Evolutionary conservation across 2,329 filamentous ascomycete genomes (phyloP), one percentile per base, ranked within the genome.

Genomic region (Falciphora oryzae): DNA sequence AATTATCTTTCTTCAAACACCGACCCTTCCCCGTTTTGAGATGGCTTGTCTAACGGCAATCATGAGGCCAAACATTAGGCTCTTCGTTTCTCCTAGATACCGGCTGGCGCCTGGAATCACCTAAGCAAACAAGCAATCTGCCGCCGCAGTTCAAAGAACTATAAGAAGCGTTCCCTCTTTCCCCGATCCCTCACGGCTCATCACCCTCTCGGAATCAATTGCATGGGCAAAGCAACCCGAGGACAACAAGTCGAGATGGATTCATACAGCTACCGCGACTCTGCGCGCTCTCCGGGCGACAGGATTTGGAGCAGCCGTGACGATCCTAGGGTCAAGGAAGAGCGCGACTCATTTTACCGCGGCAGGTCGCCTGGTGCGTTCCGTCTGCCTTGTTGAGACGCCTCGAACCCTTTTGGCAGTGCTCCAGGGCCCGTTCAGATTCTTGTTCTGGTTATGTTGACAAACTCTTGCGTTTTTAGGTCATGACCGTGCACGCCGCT

Each of bases 321-420:
- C 63, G 85, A 86, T 28, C 75, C 76, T 22, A 77, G 83, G 68
- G 72, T 68, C 35, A 81, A 83, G 70, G 80, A 83, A 5, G 82
- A 85, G 66, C 77, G 79, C 27, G 75, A 75, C 29, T 81, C 78
- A 57, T 88, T 87, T 68, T 88, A 89, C 70, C 83, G 88, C 66
- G 84, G 83, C 66, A 84, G 89, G 74, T 91, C 89, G 70, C 89
- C 89, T 75, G 88, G 89, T 91, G 82, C 74, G 87, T 83, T 68
- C 44, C 32, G 2, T 8, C 27, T 50, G 3, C n/a, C 32, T 61
- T 5, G 7, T 22, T 25, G n/a, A 44, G 3, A 28, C 11, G 22
- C 4, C 14, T 18, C 25, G 28, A n/a, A 38, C 28, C 2, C 32
- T 50, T n/a, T 13, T 38, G 31, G 32, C 44, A 38, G 28, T 3